Evolutionary conservation across 1,284 basidiomycete genomes (phyloP).

Genomic region (Ceratobasidium sp.): DNA sequence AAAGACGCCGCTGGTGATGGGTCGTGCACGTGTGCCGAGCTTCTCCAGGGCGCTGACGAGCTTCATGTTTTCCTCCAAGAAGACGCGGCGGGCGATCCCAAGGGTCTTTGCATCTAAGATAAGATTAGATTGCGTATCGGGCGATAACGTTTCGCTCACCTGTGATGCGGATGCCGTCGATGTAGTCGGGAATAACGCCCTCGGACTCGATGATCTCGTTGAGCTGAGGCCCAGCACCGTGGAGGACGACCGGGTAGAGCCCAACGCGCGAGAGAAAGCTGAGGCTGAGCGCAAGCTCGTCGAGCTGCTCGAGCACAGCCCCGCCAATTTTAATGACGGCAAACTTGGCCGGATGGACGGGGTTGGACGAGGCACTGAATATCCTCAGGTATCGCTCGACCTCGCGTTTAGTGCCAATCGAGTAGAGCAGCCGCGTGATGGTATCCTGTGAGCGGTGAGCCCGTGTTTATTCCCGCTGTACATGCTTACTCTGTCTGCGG

Average conservation of each 20-base stretch:
- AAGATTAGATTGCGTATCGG: conserved; percentile 8
- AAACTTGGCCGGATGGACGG: conserved; percentile 84
- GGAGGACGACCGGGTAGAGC: conserved; percentile 91
- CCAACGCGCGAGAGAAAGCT: conserved; percentile 94
- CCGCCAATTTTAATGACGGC: conserved; percentile 95
- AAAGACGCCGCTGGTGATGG: conserved; percentile 95
- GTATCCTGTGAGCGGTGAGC: conserved; percentile 68
- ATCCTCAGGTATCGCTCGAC: conserved; percentile 96
- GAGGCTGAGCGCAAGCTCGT: conserved; percentile 89
- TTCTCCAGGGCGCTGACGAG: conserved; percentile 89
- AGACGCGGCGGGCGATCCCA: conserved; percentile 90
- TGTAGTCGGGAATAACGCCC: conserved; percentile 92
- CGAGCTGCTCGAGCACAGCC: conserved; percentile 86
- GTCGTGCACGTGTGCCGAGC: conserved; percentile 91
- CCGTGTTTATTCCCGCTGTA: background rate
- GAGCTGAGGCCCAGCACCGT: conserved; percentile 93
- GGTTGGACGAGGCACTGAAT: conserved; percentile 87
- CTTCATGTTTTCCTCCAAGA: conserved; percentile 93
- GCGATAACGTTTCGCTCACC: conserved; percentile 56
- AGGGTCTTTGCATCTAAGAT: conserved; percentile 81
- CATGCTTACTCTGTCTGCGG: conserved; percentile 25
- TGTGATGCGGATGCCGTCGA: conserved; percentile 94
- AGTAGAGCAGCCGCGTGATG: conserved; percentile 91
- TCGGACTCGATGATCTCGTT: conserved; percentile 90
- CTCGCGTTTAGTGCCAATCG: conserved; percentile 92